A percentile compares a stretch with the other conserved stretches of the same genome.
phyloP scores from a whole-genome alignment of 257 asterid species.

The Cruciata laevipes region DNA sequence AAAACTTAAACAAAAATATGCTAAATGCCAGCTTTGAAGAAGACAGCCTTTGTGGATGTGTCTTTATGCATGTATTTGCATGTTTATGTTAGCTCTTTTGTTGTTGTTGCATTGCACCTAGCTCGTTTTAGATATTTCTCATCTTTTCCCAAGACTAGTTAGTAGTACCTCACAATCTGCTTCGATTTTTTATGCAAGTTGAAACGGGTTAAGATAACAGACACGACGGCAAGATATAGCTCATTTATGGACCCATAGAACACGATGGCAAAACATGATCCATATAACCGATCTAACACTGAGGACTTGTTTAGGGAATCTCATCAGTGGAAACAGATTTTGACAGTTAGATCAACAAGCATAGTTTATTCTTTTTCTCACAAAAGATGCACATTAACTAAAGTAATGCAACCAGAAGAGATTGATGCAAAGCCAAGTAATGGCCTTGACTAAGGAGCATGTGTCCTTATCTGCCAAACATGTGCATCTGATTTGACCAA shows the following conservation, averaged over 20 bases:
- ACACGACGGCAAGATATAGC: no score
- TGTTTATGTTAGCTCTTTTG: conserved; percentile 13
- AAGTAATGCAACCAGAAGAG: background rate
- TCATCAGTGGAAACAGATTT: background rate
- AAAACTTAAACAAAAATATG: background rate
- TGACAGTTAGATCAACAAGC: background rate
- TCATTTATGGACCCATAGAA: no score
- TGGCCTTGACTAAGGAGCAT: conserved; percentile 23
- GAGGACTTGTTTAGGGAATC: background rate
- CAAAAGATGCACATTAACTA: background rate
- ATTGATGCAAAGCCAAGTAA: conserved; percentile 12
- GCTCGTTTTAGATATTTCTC: no score
- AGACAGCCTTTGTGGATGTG: conserved; percentile 31
- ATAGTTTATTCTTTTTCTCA: background rate
- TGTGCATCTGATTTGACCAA: conserved; percentile 50
- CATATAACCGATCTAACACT: background rate
- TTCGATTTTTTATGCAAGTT: background rate
- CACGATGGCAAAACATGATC: background rate
- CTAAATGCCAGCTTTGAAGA: conserved; percentile 16
- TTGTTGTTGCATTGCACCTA: background rate
- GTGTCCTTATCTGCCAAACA: conserved; percentile 50
- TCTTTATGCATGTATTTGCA: conserved; percentile 25
- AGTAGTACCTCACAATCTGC: no score
- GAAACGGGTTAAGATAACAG: no score
- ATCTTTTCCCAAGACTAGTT: no score